Evolutionary conservation across 176 grass and related monocot genomes (phyloP), one percentile per base, ranked within the genome.

Genomic region (Tillandsia fasciculata): DNA sequence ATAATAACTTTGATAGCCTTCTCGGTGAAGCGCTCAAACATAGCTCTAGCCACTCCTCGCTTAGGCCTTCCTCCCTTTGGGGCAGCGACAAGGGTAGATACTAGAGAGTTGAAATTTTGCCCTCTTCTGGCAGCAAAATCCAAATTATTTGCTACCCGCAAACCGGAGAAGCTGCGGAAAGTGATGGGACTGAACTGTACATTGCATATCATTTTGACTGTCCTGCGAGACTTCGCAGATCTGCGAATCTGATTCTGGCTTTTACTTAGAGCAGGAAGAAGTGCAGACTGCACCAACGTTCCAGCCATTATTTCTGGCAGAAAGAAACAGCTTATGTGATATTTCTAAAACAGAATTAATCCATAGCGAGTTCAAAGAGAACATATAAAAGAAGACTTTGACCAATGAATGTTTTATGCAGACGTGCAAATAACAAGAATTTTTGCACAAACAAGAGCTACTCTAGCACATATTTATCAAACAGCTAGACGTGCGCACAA

Each of bases 1-100:
- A 96, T 96, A 68, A 92, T 90, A 57, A 97, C 93, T 84, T 97
- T 93, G 77, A 92, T 92, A 57, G 93, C 93, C 64, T 97, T 92
- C 70, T 97, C 93, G 2, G 89, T 97, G 63, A 92, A 97, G 15
- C 86, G 86, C 11, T 87, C 86, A 20, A 97, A 97, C 88, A 97
- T 92, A 52, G 94, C 94, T 15, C 74, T 71, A 26, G 91, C 84
- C 9, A 83, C 86, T 59, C 81, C 84, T 67, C 75, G 81, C 26
- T 84, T 82, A 0, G 64, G 76, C 1, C 50, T 56, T 11, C 75
- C 87, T 3, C 80, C 72, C 47, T 51, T 29, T 9, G 87, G 77
- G 1, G 76, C 74, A 64, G 85, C 77, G 59, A 87, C 76, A 51
- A 90, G 84, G 54, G 77, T 72, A 65, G 82, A 78, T 64, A 90